phyloP scores from a whole-genome alignment of 2,329 filamentous ascomycete genomes.

The Fusarium avenaceum region DNA sequence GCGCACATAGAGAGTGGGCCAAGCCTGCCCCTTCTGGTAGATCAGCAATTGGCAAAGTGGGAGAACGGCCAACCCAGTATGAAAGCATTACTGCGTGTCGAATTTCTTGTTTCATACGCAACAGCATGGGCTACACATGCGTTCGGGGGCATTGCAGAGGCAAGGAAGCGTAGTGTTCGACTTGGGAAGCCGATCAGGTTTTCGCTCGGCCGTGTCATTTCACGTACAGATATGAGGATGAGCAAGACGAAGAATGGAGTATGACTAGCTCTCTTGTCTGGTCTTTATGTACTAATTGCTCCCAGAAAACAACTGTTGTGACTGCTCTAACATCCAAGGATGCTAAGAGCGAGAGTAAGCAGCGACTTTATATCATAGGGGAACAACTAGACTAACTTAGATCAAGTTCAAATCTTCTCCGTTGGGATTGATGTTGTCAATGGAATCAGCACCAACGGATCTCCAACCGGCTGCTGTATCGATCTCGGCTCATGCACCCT shows the following conservation, averaged over 20 bases:
- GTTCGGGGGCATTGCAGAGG: slow-evolving; percentile 77
- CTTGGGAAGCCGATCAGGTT: slow-evolving; percentile 70
- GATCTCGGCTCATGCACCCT: slow-evolving; percentile 60
- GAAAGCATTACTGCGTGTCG: slow-evolving; percentile 70
- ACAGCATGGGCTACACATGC: slow-evolving; percentile 69
- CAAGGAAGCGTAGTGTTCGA: slow-evolving; percentile 75
- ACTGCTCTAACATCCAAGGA: slow-evolving; percentile 59
- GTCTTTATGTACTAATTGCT: slow-evolving; percentile 27
- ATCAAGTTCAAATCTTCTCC: slow-evolving; percentile 70
- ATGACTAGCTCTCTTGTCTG: slow-evolving; percentile 28
- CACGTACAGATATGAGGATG: slow-evolving; percentile 71
- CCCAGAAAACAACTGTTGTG: slow-evolving; percentile 56
- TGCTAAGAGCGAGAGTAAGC: slow-evolving; percentile 55
- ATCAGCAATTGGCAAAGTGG: slow-evolving; percentile 63
- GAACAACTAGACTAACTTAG: slow-evolving; percentile 1
- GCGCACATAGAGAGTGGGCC: slow-evolving; percentile 59
- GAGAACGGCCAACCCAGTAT: slow-evolving; percentile 62
- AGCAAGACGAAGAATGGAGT: slow-evolving; percentile 54
- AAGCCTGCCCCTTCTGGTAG: slow-evolving; percentile 63
- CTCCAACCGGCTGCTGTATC: slow-evolving; percentile 58
- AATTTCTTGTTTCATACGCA: slow-evolving; percentile 72
- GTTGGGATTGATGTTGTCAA: slow-evolving; percentile 66
- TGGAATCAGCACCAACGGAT: slow-evolving; percentile 66
- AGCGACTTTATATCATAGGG: no score
- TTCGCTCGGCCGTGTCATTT: slow-evolving; percentile 60